Evolutionary conservation across 768 basidiomycete species (phyloP).

Genomic region (Serendipita sp.): DNA sequence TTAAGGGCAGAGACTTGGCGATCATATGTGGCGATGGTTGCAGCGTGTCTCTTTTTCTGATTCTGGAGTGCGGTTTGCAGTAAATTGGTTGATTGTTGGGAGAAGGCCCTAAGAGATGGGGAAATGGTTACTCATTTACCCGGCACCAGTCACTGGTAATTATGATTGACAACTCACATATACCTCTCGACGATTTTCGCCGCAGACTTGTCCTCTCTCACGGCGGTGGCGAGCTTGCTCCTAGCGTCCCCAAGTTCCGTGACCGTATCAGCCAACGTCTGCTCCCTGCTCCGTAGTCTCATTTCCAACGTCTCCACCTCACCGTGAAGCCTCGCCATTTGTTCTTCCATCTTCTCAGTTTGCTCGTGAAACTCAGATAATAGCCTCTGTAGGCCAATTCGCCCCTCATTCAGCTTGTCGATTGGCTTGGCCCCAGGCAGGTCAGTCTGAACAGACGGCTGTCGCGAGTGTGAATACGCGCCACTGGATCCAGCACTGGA

Average conservation of each 20-base stretch:
- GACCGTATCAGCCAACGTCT: conserved; percentile 27
- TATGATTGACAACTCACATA: conserved; percentile 36
- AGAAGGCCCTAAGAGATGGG: conserved; percentile 49
- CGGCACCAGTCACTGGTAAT: neutral
- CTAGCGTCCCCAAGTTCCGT: conserved; percentile 30
- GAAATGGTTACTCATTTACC: no score
- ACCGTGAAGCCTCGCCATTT: conserved; percentile 26
- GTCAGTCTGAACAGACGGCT: neutral
- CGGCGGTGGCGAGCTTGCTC: conserved; percentile 37
- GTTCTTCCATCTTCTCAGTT: conserved; percentile 29
- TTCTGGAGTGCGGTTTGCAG: conserved; percentile 45
- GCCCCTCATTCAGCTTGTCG: conserved; percentile 33
- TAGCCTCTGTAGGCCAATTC: conserved; percentile 31
- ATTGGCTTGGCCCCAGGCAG: neutral
- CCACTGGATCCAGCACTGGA: neutral
- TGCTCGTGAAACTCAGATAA: conserved; percentile 34
- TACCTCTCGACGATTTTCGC: conserved; percentile 74
- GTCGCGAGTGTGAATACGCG: neutral
- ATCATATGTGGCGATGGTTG: conserved; percentile 42
- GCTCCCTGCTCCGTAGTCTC: conserved; percentile 31
- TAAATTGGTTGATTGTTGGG: conserved; percentile 51
- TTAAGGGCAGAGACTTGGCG: conserved; percentile 32
- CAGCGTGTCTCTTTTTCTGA: conserved; percentile 44
- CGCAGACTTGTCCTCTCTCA: conserved; percentile 55
- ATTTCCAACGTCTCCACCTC: conserved; percentile 30